phyloP scores from a whole-genome alignment of 148 eudicot species.

The Amaranthus cruentus region DNA sequence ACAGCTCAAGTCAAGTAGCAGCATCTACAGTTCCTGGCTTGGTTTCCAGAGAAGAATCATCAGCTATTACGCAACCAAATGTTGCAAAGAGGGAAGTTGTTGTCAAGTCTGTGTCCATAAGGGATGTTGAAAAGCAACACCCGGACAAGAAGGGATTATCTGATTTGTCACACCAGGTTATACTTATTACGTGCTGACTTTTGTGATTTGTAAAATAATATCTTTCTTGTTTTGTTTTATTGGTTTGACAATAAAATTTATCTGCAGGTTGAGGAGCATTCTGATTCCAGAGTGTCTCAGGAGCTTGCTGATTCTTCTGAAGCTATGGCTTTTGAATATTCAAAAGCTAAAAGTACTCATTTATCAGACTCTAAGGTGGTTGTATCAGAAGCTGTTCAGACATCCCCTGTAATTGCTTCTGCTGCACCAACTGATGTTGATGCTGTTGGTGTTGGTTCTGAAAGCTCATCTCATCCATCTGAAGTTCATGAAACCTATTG shows the following conservation, averaged over 20 bases:
- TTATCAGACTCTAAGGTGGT: constrained; percentile 13
- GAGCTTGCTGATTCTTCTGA: constrained; percentile 19
- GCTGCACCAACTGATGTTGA: constrained; percentile 20
- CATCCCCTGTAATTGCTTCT: constrained; percentile 12
- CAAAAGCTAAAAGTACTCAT: constrained; percentile 14
- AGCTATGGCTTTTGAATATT: constrained; percentile 17
- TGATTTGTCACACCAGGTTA: constrained; percentile 47
- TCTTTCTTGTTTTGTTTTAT: neutral
- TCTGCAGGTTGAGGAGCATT: constrained; percentile 37
- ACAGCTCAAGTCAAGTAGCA: constrained; percentile 6
- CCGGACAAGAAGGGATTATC: constrained; percentile 18
- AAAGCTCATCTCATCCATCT: constrained; percentile 14
- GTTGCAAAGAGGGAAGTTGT: constrained; percentile 19
- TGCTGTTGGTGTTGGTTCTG: constrained; percentile 20
- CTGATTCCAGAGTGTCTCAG: constrained; percentile 28
- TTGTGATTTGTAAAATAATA: neutral
- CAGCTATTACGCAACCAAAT: constrained; percentile 19
- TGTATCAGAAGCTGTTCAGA: constrained; percentile 17
- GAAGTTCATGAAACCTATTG: constrained; percentile 20
- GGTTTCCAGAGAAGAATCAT: constrained; percentile 24
- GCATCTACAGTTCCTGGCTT: constrained; percentile 12
- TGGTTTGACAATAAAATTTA: neutral
- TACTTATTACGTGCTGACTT: constrained; percentile 1
- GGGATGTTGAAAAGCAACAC: constrained; percentile 33
- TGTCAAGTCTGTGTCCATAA: constrained; percentile 25